Evolutionary conservation across 1,284 basidiomycete species (phyloP).

Genomic region (Sanguinoderma infundibulare): DNA sequence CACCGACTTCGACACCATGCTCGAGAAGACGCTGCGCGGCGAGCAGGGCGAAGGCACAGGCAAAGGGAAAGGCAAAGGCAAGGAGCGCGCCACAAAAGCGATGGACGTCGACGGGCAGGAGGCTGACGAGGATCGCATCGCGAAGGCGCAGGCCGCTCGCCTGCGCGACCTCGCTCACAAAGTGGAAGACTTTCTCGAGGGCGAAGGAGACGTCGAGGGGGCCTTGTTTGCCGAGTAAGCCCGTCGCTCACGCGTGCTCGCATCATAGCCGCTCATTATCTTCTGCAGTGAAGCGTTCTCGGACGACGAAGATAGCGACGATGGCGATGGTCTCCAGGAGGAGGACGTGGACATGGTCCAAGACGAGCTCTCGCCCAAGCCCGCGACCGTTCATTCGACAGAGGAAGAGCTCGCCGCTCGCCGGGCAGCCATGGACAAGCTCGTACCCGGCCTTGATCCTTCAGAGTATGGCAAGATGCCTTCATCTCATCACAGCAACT

Average conservation of each 20-base stretch:
- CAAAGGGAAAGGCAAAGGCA: no score
- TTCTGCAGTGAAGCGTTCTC: constrained; percentile 60
- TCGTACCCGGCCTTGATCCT: constrained; percentile 71
- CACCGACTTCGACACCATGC: constrained; percentile 64
- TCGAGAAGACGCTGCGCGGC: constrained; percentile 48
- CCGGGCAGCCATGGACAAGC: constrained; percentile 67
- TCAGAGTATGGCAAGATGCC: constrained; percentile 85
- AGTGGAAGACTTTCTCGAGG: constrained; percentile 87
- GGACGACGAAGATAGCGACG: constrained; percentile 54
- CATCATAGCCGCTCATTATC: not conserved
- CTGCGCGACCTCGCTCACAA: constrained; percentile 81
- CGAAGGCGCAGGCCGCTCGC: constrained; percentile 68
- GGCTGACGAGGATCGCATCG: constrained; percentile 50
- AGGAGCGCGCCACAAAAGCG: constrained; percentile 26
- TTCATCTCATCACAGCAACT: constrained; percentile 64
- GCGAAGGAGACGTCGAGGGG: constrained; percentile 85
- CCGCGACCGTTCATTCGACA: not conserved
- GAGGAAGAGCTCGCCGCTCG: constrained; percentile 43
- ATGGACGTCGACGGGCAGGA: constrained; percentile 52
- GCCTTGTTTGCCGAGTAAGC: constrained; percentile 87
- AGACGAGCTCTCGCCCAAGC: not conserved
- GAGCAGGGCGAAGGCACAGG: constrained; percentile 28
- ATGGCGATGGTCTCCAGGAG: constrained; percentile 42
- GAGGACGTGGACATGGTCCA: constrained; percentile 7
- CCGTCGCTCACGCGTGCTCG: not conserved